These are phyloP conservation scores for Talaromyces pinophilus DNA, from an alignment of 2,329 filamentous ascomycete genomes.

Conservation along the genomic window DNA sequence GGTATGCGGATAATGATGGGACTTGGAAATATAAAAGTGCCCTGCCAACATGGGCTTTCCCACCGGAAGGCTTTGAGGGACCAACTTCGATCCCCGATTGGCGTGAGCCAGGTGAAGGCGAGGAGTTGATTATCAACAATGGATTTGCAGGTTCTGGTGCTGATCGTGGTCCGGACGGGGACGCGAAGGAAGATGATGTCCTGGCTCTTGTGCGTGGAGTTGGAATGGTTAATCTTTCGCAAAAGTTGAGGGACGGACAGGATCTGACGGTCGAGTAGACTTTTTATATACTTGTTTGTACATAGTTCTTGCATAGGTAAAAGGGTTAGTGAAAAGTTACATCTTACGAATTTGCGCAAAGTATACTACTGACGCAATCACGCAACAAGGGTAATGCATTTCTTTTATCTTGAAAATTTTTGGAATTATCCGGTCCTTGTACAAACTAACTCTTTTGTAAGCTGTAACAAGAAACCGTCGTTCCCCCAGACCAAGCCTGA, in stretches of 20 bases:
- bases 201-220: constrained; percentile 39
- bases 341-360: not conserved
- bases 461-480: constrained; percentile 1
- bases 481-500: constrained; percentile 3
- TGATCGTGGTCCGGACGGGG: constrained; percentile 24
- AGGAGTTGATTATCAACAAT: constrained; percentile 44
- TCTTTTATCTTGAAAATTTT: constrained; percentile 8
- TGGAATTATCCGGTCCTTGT: not conserved
- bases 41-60: constrained; percentile 82
- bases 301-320: not conserved
- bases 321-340: not conserved
- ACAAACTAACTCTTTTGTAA: not conserved
- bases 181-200: constrained; percentile 25
- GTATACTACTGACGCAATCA: not conserved
- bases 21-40: constrained; percentile 85
- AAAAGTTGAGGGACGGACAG: constrained; percentile 20
- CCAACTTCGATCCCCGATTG: constrained; percentile 64
- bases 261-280: not conserved
- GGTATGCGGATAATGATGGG: constrained; percentile 81
- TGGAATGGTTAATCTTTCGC: constrained; percentile 38
- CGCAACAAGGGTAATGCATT: constrained; percentile 7
- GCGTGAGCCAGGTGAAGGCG: constrained; percentile 40
- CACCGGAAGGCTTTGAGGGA: constrained; percentile 70
- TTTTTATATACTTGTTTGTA: not conserved
- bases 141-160: constrained; percentile 33